Evolutionary conservation across 108 stramenopile genomes (phyloP).

Genomic region (Cyclostephanos tholiformis): DNA sequence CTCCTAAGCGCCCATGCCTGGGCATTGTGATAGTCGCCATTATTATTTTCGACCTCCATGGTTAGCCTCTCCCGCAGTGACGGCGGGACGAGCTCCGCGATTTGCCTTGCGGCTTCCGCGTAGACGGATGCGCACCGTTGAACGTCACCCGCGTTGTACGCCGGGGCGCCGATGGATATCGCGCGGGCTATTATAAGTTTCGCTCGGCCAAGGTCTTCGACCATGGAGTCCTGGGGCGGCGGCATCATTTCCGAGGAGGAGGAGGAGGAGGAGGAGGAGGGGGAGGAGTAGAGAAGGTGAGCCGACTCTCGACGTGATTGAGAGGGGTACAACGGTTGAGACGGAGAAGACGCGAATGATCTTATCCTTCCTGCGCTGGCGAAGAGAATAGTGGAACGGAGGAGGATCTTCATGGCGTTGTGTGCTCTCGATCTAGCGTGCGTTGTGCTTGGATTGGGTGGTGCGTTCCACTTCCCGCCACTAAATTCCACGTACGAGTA

Average conservation of each 20-base stretch:
- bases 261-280: background rate
- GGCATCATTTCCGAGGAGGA: background rate
- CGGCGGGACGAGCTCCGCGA: slow-evolving; percentile 38
- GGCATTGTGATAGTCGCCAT: slow-evolving; percentile 25
- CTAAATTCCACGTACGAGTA: too few relatives aligned
- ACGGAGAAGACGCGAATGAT: background rate
- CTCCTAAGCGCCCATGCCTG: slow-evolving; percentile 55
- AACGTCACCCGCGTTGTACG: slow-evolving; percentile 59
- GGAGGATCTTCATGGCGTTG: too few relatives aligned
- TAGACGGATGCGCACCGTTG: slow-evolving; percentile 47
- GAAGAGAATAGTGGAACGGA: background rate
- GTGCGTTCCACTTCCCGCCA: too few relatives aligned
- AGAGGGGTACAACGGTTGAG: background rate
- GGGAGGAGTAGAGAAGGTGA: background rate
- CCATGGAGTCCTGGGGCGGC: background rate
- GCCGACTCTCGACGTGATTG: too few relatives aligned
- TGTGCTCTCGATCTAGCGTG: too few relatives aligned
- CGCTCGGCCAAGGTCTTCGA: background rate
- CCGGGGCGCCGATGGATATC: slow-evolving; percentile 56
- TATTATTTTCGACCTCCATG: slow-evolving; percentile 2
- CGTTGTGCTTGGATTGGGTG: too few relatives aligned
- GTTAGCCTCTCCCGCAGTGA: slow-evolving; percentile 27
- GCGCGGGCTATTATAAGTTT: slow-evolving; percentile 42
- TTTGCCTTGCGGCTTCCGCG: slow-evolving; percentile 42
- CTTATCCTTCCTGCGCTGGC: background rate